Evolutionary conservation across 441 rosid species (phyloP).

Genomic region (Theobroma grandiflorum): DNA sequence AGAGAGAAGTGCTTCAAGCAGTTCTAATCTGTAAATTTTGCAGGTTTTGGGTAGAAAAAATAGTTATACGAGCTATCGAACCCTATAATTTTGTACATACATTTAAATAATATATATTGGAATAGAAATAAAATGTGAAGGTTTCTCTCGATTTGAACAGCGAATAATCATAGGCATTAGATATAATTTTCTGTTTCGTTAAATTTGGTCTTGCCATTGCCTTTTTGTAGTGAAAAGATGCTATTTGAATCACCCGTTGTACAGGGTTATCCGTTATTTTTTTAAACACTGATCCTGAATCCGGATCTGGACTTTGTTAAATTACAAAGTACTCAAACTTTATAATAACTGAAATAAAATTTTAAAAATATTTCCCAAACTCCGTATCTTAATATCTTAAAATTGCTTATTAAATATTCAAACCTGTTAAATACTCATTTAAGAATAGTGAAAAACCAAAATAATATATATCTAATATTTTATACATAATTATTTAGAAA

Average conservation of each 20-base stretch:
- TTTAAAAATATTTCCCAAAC: too few relatives aligned
- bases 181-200: neutral
- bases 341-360: too few relatives aligned
- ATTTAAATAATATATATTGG: conserved; percentile 26
- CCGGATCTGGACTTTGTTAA: too few relatives aligned
- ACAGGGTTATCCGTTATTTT: too few relatives aligned
- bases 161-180: neutral
- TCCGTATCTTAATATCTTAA: too few relatives aligned
- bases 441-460: too few relatives aligned
- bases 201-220: neutral
- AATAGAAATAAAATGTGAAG: conserved; percentile 32
- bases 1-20: conserved; percentile 6
- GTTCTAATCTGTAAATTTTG: conserved; percentile 30
- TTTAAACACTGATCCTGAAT: too few relatives aligned
- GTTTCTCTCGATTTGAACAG: neutral
- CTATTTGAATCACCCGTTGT: neutral
- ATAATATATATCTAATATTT: too few relatives aligned
- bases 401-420: too few relatives aligned
- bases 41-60: conserved; percentile 29
- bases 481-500: too few relatives aligned
- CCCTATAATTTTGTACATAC: conserved; percentile 42
- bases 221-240: neutral
- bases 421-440: too few relatives aligned
- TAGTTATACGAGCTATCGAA: conserved; percentile 26
- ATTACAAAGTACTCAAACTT: too few relatives aligned